A percentile compares a stretch with the other conserved stretches of the same genome.
Conservation (phyloP, 805 yeast genomes). For the Candida ponderosae region DNA sequence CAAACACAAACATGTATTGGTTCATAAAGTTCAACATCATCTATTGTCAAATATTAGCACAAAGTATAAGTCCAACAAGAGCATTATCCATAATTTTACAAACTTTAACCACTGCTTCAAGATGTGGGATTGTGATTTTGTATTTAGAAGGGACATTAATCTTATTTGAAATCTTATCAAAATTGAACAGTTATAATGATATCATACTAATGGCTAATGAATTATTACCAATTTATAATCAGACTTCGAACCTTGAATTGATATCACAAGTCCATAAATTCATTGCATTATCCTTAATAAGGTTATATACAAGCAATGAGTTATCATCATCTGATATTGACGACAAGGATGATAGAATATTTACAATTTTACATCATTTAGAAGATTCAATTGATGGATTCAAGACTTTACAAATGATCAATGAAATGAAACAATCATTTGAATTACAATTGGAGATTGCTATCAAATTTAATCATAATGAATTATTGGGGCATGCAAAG, state of each 20-base stretch:
- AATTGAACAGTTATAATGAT: slow-evolving; percentile 35
- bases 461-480: slow-evolving; percentile 18
- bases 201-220: slow-evolving; percentile 31
- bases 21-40: slow-evolving; percentile 38
- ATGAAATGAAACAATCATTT: slow-evolving; percentile 32
- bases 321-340: neutral
- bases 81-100: slow-evolving; percentile 43
- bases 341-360: slow-evolving; percentile 1
- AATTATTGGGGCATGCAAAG: slow-evolving; percentile 23
- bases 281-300: slow-evolving; percentile 22
- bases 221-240: slow-evolving; percentile 36
- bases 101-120: slow-evolving; percentile 39
- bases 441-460: slow-evolving; percentile 32
- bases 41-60: slow-evolving; percentile 35
- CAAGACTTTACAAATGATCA: slow-evolving; percentile 28
- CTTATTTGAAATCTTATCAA: slow-evolving; percentile 36
- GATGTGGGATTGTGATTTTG: slow-evolving; percentile 36
- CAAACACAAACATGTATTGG: slow-evolving; percentile 31
- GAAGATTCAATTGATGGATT: slow-evolving; percentile 38
- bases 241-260: slow-evolving; percentile 29
- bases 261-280: slow-evolving; percentile 30
- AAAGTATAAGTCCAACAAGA: slow-evolving; percentile 37
- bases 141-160: slow-evolving; percentile 39
- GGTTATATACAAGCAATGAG: neutral
- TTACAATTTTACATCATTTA: slow-evolving; percentile 28